Base-by-base conservation (phyloP, 169 alveolate species). In the Plasmodium gonderi region DNA sequence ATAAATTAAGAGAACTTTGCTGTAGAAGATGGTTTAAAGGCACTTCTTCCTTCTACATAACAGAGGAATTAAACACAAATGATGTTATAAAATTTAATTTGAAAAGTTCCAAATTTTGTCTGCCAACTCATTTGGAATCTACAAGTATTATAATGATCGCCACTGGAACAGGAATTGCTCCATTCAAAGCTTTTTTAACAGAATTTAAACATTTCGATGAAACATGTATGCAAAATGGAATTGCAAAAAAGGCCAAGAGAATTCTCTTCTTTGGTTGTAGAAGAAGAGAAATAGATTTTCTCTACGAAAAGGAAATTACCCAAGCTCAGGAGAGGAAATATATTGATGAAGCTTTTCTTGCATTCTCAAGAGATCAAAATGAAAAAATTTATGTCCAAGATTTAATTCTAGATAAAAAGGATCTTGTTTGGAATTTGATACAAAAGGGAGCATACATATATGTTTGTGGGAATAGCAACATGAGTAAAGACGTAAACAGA, bases 101-200 rank as follows among this genome's bases (percentile, higher is more conserved):
- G 17, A 87, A 87, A 75, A 8, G 78, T 29, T 87, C 93, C 14
- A 87, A 75, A 87, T 87, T 87, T 54, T 33, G 45, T 38, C 79
- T 87, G 7, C 93, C 93, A 6, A 42, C 78, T 33, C 40, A 87
- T 87, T 45, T 87, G 49, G 76, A 77, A 60, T 65, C 79, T 17
- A 49, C 85, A 40, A 82, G 91, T 33, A 75, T 95, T 45, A 54
- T 95, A n/a, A 90, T 95, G 74, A 54, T 95, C 67, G 97, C 97
- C 11, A 94, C 97, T 29, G 97, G 97, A 12, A 94, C 96, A 4
- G 97, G 97, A 7, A 94, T 95, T 26, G 96, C 95, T 40, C 97
- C 97, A 0, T 94, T 79, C 45, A 92, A 93, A 91, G 96, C 95
- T 4, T 95, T 92, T 76, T 9, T 87, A 23, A 40, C 80, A 31